A percentile compares a stretch with the other conserved stretches of the same genome.
These are phyloP conservation scores for Nakazawaea ishiwadae DNA, from an alignment of 805 yeast species.

Conservation along the genomic window DNA sequence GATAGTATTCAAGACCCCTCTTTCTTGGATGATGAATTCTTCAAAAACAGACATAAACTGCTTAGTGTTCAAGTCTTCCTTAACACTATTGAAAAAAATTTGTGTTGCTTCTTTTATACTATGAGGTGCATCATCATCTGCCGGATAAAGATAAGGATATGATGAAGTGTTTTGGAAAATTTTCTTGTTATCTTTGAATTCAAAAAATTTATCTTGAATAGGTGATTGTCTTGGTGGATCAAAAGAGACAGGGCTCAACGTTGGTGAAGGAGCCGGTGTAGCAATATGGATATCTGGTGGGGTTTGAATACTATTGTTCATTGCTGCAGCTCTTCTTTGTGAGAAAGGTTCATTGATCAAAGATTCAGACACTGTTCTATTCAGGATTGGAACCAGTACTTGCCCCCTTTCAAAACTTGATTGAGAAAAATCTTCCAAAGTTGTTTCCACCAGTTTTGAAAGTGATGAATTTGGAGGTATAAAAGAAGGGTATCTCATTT, in stretches of 20 bases:
- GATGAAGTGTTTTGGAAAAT: constrained; percentile 27
- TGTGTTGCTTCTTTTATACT: constrained; percentile 79
- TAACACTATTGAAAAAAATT: constrained; percentile 55
- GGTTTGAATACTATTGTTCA: constrained; percentile 25
- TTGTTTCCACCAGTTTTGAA: constrained; percentile 39
- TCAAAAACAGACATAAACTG: constrained; percentile 74
- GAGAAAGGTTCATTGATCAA: constrained; percentile 26
- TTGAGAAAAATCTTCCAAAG: constrained; percentile 15
- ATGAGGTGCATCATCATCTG: constrained; percentile 48
- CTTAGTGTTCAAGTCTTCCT: constrained; percentile 60
- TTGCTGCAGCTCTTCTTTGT: constrained; percentile 23
- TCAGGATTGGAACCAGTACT: background rate
- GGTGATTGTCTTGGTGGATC: background rate
- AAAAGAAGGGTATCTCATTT: constrained; percentile 71
- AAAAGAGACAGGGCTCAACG: constrained; percentile 39
- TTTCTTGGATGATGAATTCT: constrained; percentile 65
- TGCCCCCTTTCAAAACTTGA: too few relatives aligned
- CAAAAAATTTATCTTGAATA: background rate
- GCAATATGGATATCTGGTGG: constrained; percentile 60
- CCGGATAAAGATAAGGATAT: constrained; percentile 27
- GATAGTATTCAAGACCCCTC: constrained; percentile 40
- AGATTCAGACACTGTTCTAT: constrained; percentile 5
- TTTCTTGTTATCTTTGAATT: constrained; percentile 17
- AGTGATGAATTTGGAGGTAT: constrained; percentile 44
- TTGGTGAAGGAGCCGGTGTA: constrained; percentile 87